Evolutionary conservation across 441 rosid species (phyloP), one percentile per base, ranked within the genome.

Genomic region (Theobroma grandiflorum): DNA sequence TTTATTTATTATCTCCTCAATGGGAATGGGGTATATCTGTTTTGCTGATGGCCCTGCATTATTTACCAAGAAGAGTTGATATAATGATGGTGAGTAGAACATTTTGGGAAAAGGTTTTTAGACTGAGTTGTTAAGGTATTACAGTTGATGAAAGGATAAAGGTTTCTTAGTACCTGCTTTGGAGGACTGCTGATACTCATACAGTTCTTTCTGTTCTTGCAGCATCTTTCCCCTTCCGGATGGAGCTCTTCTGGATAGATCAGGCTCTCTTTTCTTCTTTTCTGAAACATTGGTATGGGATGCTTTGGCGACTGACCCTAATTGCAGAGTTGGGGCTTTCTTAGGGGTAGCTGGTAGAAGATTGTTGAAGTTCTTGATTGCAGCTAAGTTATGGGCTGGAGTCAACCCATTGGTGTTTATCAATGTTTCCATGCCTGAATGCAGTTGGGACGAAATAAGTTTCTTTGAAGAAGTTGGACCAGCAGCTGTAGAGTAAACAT

Each of bases 1-100:
- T 82, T 50, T 89, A 63, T 77, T 22, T 75, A 82, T 87, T 74
- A 93, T 84, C 77, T 90, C 92, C 45, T 88, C 93, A 37, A 94
- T 76, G 62, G 72, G 63, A 79, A 64, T 78, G 61, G 74, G 77
- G 74, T 49, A 67, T 62, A n/a, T 80, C 73, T 84, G 75, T 77
- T 90, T 82, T 73, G 47, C 64, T 40, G 86, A 72, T 80, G 79
- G 82, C 63, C 88, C 91, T 87, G 88, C 81, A 78, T 81, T 80
- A 85, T 79, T 81, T 74, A 66, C 59, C 69, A 84, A 77, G 74
- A 78, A 65, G 81, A 26, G 68, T 76, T 43, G 33, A 62, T 76
- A 40, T 79, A 50, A 72, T 64, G 58, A 71, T 74, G 43, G 53
- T 63, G 59, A 75, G 74, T 80, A 74, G 78, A 69, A 78, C 58